phyloP scores from a whole-genome alignment of 2,329 filamentous ascomycete species.

The Sarocladium oryzae region DNA sequence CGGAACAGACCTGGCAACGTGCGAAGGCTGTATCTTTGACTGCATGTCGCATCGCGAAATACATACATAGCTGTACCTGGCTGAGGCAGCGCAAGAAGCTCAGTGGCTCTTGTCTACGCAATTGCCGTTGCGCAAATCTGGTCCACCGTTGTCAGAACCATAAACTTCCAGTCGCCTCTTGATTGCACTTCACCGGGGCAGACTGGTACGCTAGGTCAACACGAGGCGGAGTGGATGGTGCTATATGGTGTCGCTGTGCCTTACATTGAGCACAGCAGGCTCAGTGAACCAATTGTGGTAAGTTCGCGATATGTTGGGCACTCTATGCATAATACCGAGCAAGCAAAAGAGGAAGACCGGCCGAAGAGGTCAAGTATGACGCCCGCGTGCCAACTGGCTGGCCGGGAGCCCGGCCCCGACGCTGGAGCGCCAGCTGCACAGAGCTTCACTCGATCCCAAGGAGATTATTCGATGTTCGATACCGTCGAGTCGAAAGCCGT shows the following conservation, averaged over 20 bases:
- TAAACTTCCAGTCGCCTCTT: neutral
- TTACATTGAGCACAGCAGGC: neutral
- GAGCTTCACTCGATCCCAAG: neutral
- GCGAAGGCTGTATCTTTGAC: neutral
- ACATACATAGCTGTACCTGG: neutral
- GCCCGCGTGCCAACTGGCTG: no score
- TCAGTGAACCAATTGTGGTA: neutral
- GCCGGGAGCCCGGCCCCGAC: no score
- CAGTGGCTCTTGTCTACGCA: neutral
- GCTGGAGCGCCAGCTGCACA: no score
- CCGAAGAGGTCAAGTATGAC: neutral
- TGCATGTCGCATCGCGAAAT: neutral
- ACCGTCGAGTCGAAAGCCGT: neutral
- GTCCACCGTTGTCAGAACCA: neutral
- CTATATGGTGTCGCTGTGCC: neutral
- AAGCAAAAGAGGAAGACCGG: neutral
- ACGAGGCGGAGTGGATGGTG: conserved; percentile 2
- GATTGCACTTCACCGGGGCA: neutral
- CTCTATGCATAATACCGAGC: neutral
- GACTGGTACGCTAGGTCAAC: neutral
- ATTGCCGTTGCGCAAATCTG: neutral
- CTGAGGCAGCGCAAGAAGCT: neutral
- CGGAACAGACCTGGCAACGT: neutral
- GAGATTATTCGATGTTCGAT: neutral
- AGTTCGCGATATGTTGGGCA: neutral